Evolutionary conservation across 106 monocot species (phyloP), one percentile per base, ranked within the genome.

Genomic region (Hemerocallis citrina): DNA sequence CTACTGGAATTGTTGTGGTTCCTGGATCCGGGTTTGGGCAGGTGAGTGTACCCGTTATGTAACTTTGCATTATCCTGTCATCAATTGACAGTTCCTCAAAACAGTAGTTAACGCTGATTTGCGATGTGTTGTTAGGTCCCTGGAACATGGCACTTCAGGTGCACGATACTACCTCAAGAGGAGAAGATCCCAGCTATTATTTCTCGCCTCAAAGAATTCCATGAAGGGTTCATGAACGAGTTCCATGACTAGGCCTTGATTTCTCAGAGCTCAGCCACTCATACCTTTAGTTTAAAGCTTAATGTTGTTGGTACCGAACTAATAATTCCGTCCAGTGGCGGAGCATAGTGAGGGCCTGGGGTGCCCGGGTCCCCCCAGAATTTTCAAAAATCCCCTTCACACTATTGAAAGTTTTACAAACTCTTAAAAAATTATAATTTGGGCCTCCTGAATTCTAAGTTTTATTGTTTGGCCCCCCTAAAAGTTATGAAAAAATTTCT

Each of bases 151-250:
- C 96, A 96, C 54, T 42, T 96, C n/a, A 87, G 96, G 74, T 91
- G 90, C 81, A 96, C 96, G 7, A 96, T 96, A 56, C 76, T 96
- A 34, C 96, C 96, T 1, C 96, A 87, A 65, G 96, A 96, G 72
- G 96, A 96, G 9, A 96, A 91, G 70, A 96, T 96, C 34, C 96
- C 96, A 7, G 96, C 84, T 34, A 75, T 96, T 34, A 74, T 91
- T 59, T 74, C 90, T 63, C 59, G 74, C 45, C 67, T 95, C 64
- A 87, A 79, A 63, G 80, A 72, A 23, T 95, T 95, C 76, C 95
- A 95, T 64, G 86, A 86, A 58, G 42, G 61, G 5, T 95, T 95
- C 72, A 86, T 90, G 86, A 54, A 64, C 7, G 77, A 90, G 44
- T 90, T 70, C 57, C 74, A 60, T 14, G 81, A 87, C 60, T 90